These are phyloP conservation scores for Penicillium desertorum DNA, from an alignment of 495 filamentous ascomycete species.

Conservation along the genomic window DNA sequence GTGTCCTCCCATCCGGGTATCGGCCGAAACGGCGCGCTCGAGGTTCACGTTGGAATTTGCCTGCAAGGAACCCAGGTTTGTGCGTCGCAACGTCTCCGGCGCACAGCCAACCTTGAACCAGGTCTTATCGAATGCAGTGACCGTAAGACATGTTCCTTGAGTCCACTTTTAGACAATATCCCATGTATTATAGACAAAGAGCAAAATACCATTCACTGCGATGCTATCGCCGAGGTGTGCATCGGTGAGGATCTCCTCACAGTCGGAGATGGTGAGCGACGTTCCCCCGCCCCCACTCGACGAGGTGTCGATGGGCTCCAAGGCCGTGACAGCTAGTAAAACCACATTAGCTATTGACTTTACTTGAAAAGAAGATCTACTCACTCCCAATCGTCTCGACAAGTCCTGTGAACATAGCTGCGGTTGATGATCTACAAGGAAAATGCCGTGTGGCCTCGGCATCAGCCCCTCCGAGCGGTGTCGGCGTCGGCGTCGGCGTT, in stretches of 20 bases:
- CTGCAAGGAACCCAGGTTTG: slow-evolving; percentile 76
- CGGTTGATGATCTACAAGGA: slow-evolving; percentile 23
- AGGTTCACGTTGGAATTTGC: slow-evolving; percentile 72
- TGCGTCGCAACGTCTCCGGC: slow-evolving; percentile 93
- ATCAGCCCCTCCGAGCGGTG: slow-evolving; percentile 32
- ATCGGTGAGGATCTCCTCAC: slow-evolving; percentile 72
- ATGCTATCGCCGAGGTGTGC: slow-evolving; percentile 90
- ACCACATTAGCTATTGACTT: slow-evolving; percentile 17
- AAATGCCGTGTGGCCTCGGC: slow-evolving; percentile 32
- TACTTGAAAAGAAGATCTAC: slow-evolving; percentile 21
- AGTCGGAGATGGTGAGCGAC: slow-evolving; percentile 80
- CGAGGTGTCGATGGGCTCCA: slow-evolving; percentile 76
- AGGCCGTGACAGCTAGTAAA: slow-evolving; percentile 69
- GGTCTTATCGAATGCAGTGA: slow-evolving; percentile 67
- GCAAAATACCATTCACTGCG: slow-evolving; percentile 70
- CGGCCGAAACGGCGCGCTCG: slow-evolving; percentile 83
- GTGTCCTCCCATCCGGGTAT: slow-evolving; percentile 77
- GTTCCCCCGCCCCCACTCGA: slow-evolving; percentile 71
- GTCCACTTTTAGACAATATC: slow-evolving; percentile 12
- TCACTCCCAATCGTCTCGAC: slow-evolving; percentile 93
- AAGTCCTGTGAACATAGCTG: slow-evolving; percentile 92
- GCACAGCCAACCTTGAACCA: slow-evolving; percentile 93
- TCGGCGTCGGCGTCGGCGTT: slow-evolving; percentile 38
- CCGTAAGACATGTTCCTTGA: slow-evolving; percentile 80
- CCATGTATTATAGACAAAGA: neutral